Conservation (phyloP, 2,329 filamentous ascomycete genomes). For the Exophiala alcalophila region DNA sequence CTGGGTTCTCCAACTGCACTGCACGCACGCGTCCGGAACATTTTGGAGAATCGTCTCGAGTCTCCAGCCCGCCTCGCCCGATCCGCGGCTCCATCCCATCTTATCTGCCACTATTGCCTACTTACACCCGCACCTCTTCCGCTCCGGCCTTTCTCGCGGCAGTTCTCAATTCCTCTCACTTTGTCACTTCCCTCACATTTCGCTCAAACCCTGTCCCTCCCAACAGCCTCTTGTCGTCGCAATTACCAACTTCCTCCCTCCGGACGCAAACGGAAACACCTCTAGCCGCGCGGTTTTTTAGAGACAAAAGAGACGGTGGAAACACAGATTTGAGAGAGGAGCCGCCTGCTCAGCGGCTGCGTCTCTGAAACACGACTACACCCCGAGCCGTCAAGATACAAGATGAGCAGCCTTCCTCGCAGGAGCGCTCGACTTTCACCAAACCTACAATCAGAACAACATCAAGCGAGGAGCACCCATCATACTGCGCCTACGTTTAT, state of each 20-base stretch:
- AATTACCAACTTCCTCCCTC: background rate
- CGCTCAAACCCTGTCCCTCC: no score
- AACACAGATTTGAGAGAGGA: constrained; percentile 7
- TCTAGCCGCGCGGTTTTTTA: constrained; percentile 8
- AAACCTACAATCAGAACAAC: constrained; percentile 23
- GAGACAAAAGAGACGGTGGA: constrained; percentile 6
- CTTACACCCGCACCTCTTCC: constrained; percentile 4
- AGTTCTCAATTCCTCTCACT: constrained; percentile 9
- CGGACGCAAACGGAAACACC: background rate
- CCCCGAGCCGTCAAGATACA: constrained; percentile 10
- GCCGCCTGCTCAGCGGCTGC: constrained; percentile 26
- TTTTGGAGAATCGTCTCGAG: no score
- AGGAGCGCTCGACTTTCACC: constrained; percentile 27
- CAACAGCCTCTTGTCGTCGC: constrained; percentile 4
- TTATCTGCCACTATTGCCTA: constrained; percentile 10
- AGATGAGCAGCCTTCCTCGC: constrained; percentile 27
- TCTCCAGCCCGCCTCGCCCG: no score
- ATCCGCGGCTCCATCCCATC: no score
- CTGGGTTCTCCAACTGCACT: no score
- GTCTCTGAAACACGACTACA: constrained; percentile 10
- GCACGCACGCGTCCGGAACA: no score
- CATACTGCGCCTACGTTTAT: constrained; percentile 19
- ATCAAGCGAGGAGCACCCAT: constrained; percentile 14
- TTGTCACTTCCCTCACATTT: constrained; percentile 2
- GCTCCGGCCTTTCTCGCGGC: constrained; percentile 15